Conservation (phyloP, 2,329 filamentous ascomycete genomes). For the Penicillium hordei region DNA sequence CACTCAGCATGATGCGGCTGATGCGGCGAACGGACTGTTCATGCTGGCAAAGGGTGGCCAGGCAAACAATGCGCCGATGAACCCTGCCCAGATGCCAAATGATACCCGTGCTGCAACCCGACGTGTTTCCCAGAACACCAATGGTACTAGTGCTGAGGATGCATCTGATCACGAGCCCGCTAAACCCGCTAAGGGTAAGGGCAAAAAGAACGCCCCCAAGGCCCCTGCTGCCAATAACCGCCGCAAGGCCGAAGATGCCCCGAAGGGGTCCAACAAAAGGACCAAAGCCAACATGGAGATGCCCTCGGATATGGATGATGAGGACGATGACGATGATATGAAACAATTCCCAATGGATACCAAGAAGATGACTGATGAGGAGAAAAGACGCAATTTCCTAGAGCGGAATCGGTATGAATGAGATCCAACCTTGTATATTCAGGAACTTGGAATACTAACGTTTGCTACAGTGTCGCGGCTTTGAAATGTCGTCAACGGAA, state of each 20-base stretch:
- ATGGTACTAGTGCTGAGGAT: slow-evolving; percentile 60
- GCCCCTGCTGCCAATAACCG: slow-evolving; percentile 60
- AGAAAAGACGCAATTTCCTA: slow-evolving; percentile 97
- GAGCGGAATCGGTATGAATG: slow-evolving; percentile 83
- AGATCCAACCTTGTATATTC: not conserved
- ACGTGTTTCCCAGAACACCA: slow-evolving; percentile 44
- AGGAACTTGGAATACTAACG: slow-evolving; percentile 28
- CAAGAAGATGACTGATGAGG: slow-evolving; percentile 95
- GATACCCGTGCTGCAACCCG: slow-evolving; percentile 48
- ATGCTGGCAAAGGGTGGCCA: slow-evolving; percentile 73
- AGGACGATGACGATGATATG: slow-evolving; percentile 46
- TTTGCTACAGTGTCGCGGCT: slow-evolving; percentile 72
- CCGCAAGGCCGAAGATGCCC: slow-evolving; percentile 74
- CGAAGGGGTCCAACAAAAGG: slow-evolving; percentile 73
- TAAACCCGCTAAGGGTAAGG: slow-evolving; percentile 67
- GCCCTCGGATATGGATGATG: slow-evolving; percentile 50
- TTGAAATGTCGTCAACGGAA: slow-evolving; percentile 96
- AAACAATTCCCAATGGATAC: slow-evolving; percentile 56
- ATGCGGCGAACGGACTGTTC: slow-evolving; percentile 90
- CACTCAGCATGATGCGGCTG: slow-evolving; percentile 84
- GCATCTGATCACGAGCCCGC: slow-evolving; percentile 68
- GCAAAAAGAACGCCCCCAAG: slow-evolving; percentile 64
- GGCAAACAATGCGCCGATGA: slow-evolving; percentile 54
- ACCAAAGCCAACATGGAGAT: slow-evolving; percentile 58
- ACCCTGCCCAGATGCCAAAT: slow-evolving; percentile 38